Evolutionary conservation across 768 basidiomycete species (phyloP), one percentile per base, ranked within the genome.

Genomic region (Vararia minispora): DNA sequence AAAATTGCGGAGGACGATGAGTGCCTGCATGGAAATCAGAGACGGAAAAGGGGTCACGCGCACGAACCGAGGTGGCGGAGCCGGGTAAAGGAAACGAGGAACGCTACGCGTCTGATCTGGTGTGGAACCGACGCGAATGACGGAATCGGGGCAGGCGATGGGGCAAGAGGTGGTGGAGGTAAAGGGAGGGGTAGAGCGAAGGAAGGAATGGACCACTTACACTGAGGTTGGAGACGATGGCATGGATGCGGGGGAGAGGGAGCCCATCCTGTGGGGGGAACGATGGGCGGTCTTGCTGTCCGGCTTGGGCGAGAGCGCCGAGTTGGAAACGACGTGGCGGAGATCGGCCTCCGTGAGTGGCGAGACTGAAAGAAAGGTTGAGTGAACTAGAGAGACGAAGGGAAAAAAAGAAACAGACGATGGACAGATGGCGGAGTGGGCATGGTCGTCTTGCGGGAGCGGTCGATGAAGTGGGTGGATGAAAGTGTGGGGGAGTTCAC

Each of bases 1-100:
- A 92, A 92, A 41, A 91, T 92, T 26, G 88, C 87, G 1, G 86
- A 89, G 0, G 84, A 85, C 0, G 84, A 85, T 0, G 85, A 89
- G 50, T 84, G 74, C 35, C 61, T 64, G 47, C 39, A 37, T 39
- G 25, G 33, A n/a, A n/a, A n/a, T n/a, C n/a, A n/a, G n/a, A n/a
- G 32, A 40, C 13, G 41, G 35, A 28, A 29, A 41, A 33, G 33
- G 35, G 40, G 28, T 43, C 29, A 45, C 42, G 30, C 22, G 18
- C 14, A 26, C 22, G 7, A 17, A 26, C 3, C 27, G 20, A 13
- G 21, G 17, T 25, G 13, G 33, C 16, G 40, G 25, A 23, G 37
- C 21, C 9, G 14, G 3, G 29, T 14, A 33, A 14, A 28, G 18
- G 28, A 22, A n/a, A n/a, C n/a, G n/a, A n/a, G n/a, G n/a, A n/a